Percentiles rank a stretch among this genome's conserved stretches.
Conservation (phyloP, 2,329 filamentous ascomycete genomes). For the Fusarium circinatum region DNA sequence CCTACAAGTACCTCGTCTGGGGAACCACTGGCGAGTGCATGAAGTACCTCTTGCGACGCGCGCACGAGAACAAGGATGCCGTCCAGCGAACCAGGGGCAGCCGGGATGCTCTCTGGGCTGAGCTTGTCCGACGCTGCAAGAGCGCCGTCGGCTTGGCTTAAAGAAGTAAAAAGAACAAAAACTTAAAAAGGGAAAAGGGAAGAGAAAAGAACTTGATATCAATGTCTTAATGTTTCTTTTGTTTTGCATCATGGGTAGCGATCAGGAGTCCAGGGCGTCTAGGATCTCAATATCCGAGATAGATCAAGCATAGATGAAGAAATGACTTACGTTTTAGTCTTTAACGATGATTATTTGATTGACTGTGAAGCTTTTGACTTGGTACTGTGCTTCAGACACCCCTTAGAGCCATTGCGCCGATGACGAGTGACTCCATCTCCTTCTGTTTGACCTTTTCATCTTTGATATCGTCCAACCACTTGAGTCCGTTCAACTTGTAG, state of each 20-base stretch:
- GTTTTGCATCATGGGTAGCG: constrained; percentile 45
- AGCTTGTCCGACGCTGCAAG: constrained; percentile 67
- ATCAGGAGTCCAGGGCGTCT: constrained; percentile 43
- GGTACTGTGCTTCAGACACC: constrained; percentile 43
- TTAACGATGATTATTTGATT: constrained; percentile 9
- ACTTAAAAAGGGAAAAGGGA: constrained; percentile 1
- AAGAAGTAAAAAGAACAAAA: constrained; percentile 13
- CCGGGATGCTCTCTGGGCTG: constrained; percentile 69
- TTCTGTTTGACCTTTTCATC: constrained; percentile 56
- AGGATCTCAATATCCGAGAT: constrained; percentile 41
- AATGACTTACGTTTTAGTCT: constrained; percentile 42
- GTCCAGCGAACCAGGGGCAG: constrained; percentile 70
- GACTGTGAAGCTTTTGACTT: constrained; percentile 2
- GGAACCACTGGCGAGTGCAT: constrained; percentile 82
- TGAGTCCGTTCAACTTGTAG: constrained; percentile 81
- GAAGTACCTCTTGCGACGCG: constrained; percentile 75
- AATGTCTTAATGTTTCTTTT: constrained; percentile 35
- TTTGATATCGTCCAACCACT: constrained; percentile 58
- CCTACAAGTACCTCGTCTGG: constrained; percentile 78
- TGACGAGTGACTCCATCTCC: constrained; percentile 74
- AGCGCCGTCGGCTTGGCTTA: constrained; percentile 51
- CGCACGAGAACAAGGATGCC: constrained; percentile 78
- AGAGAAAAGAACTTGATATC: constrained; percentile 37
- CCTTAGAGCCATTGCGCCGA: constrained; percentile 78
- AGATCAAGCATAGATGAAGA: constrained; percentile 43